Evolutionary conservation across 352 stramenopile genomes (phyloP).

Genomic region (Globisporangium mamillatum): DNA sequence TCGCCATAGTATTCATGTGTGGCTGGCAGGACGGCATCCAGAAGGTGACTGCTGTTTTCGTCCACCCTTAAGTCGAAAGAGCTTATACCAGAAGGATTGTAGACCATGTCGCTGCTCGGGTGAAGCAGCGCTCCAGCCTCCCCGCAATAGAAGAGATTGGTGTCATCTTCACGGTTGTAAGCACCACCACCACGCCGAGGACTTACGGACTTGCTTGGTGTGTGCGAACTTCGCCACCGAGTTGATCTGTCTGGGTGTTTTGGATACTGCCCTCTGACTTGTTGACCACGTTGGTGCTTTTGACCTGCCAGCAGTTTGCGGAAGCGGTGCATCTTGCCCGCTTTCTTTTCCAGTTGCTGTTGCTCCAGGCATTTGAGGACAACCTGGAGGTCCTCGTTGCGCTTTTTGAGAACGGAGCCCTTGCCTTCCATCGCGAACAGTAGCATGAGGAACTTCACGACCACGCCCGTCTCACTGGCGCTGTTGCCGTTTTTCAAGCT

Average conservation of each 20-base stretch:
- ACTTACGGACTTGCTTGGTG: neutral
- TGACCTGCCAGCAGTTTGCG: constrained; percentile 34
- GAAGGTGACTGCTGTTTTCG: neutral
- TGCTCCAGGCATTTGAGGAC: constrained; percentile 47
- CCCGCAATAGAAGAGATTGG: constrained; percentile 3
- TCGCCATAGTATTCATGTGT: neutral
- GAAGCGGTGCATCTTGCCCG: constrained; percentile 44
- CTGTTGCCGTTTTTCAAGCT: neutral
- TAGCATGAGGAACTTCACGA: constrained; percentile 73
- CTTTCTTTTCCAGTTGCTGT: constrained; percentile 35
- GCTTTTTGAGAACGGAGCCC: constrained; percentile 56
- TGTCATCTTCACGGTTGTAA: neutral
- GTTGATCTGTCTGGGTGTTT: neutral
- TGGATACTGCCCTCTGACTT: neutral
- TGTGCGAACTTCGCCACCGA: neutral
- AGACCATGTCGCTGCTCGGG: neutral
- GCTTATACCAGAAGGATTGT: neutral
- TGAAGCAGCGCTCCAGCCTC: neutral
- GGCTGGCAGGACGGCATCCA: neutral
- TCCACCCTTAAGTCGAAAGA: neutral
- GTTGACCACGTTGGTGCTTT: constrained; percentile 11
- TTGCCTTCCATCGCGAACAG: constrained; percentile 76
- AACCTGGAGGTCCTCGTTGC: constrained; percentile 50
- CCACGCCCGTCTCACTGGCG: constrained; percentile 24
- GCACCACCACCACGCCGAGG: neutral